Evolutionary conservation across 768 basidiomycete species (phyloP).

Genomic region (Rhizopogon rudus): DNA sequence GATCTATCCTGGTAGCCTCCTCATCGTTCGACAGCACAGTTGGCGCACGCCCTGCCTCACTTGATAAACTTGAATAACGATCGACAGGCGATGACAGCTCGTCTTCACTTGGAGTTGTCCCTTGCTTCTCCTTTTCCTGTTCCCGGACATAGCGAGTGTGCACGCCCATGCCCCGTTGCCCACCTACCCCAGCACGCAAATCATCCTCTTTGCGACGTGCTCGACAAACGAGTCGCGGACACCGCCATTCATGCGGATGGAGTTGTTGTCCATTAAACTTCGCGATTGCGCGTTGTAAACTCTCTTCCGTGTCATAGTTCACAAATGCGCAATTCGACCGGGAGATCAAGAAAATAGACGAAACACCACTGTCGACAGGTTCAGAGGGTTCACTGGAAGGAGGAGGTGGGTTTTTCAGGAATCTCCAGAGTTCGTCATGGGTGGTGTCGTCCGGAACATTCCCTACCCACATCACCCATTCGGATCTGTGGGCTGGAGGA

Average conservation of each 20-base stretch:
- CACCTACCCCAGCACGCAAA: slow-evolving; percentile 84
- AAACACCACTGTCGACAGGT: slow-evolving; percentile 44
- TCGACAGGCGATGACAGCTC: background rate
- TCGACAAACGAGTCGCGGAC: slow-evolving; percentile 79
- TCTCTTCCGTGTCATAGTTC: slow-evolving; percentile 67
- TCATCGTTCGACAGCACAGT: slow-evolving; percentile 36
- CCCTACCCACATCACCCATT: slow-evolving; percentile 97
- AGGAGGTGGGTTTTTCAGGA: slow-evolving; percentile 51
- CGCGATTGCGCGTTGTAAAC: slow-evolving; percentile 61
- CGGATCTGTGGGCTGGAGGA: slow-evolving; percentile 69
- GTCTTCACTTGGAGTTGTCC: slow-evolving; percentile 8
- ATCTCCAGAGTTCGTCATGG: slow-evolving; percentile 81
- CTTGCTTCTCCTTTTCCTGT: slow-evolving; percentile 24
- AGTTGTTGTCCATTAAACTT: slow-evolving; percentile 70
- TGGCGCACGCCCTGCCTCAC: slow-evolving; percentile 9
- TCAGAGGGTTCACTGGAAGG: background rate
- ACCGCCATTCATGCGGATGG: slow-evolving; percentile 65
- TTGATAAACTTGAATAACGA: slow-evolving; percentile 6
- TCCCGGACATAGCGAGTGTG: slow-evolving; percentile 81
- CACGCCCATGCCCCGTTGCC: slow-evolving; percentile 81
- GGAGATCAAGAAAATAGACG: slow-evolving; percentile 89
- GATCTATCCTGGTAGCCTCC: slow-evolving; percentile 12
- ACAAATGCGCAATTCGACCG: slow-evolving; percentile 94
- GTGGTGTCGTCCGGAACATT: slow-evolving; percentile 84
- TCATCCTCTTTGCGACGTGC: slow-evolving; percentile 81